Base-by-base conservation (phyloP, 1,139 yeast species). In the Martiniozyma asiatica region DNA sequence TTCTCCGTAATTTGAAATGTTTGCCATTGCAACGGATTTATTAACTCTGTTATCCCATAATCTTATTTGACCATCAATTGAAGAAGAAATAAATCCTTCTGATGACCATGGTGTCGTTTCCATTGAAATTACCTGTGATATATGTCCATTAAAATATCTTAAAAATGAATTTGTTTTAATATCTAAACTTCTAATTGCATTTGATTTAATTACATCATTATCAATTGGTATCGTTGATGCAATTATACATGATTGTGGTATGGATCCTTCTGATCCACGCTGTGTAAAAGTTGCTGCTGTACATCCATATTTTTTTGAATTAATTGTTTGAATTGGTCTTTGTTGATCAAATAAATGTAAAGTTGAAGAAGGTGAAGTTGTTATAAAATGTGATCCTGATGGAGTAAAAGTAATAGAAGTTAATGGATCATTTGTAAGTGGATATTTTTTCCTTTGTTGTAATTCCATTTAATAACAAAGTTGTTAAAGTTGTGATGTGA, bases 241-340 rank as follows among this genome's bases (percentile, higher is more conserved):
- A 48, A 81, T 84, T 4, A 89, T 60, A 31, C 55, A 47, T 1
- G 40, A 33, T 7, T 24, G 22, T 9, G 42, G 42, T 45, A 92
- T 77, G 42, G 78, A 73, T 34, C 73, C 65, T 25, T 73, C 77
- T 27, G 68, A 65, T 46, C 84, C 94, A 12, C 31, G 16, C n/a
- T 31, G n/a, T 1, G 95, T 76, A 52, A 89, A 89, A 29, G 74
- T 63, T 2, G 95, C 96, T 25, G 82, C 56, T 47, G 82, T 85
- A 35, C 87, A 84, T 0, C 99, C 98, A 45, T 89, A 89, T 49
- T 89, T 89, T 55, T 84, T 89, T 15, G 93, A 77, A 40, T 73
- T 78, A 5, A 82, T 66, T 6, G 84, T 73, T 40, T 71, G 74
- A 20, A 67, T 61, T 1, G 96, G 96, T 32, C 70, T 64, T 29